A percentile compares a stretch with the other conserved stretches of the same genome.
Evolutionary conservation across 305 asterid genomes (phyloP).

Genomic region (Fraxinus greggii): DNA sequence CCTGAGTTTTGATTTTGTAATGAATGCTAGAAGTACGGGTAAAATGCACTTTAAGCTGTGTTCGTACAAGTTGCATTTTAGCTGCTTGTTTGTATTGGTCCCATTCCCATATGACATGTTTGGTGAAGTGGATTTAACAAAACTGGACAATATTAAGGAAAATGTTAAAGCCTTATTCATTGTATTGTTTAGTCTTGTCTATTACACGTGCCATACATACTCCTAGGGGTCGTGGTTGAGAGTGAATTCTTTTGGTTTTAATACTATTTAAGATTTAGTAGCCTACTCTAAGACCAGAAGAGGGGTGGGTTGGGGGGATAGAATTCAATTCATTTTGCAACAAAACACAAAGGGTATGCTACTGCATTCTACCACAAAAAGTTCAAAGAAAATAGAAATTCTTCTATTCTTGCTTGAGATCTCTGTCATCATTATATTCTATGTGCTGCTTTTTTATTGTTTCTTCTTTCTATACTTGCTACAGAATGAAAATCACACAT

Average conservation of each 20-base stretch:
- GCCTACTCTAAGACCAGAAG: neutral
- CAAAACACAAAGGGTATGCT: neutral
- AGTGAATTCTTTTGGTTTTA: neutral
- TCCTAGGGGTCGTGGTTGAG: neutral
- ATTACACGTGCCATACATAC: neutral
- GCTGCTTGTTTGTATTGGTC: neutral
- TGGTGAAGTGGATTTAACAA: neutral
- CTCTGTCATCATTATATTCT: neutral
- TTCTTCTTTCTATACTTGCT: neutral
- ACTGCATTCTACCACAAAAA: neutral
- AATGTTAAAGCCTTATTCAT: neutral
- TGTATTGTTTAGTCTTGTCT: neutral
- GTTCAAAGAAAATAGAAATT: neutral
- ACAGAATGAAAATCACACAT: neutral
- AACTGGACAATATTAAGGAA: neutral
- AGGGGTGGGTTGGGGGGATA: neutral
- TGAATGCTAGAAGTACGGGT: neutral
- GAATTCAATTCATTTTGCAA: neutral
- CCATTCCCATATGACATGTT: neutral
- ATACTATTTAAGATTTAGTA: neutral
- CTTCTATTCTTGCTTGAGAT: neutral
- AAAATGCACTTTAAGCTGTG: constrained; percentile 1
- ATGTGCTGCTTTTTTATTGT: neutral
- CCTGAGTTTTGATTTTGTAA: neutral
- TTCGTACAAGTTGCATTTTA: neutral